phyloP scores from a whole-genome alignment of 2,329 filamentous ascomycete genomes.

The Penicillium psychrosexuale region DNA sequence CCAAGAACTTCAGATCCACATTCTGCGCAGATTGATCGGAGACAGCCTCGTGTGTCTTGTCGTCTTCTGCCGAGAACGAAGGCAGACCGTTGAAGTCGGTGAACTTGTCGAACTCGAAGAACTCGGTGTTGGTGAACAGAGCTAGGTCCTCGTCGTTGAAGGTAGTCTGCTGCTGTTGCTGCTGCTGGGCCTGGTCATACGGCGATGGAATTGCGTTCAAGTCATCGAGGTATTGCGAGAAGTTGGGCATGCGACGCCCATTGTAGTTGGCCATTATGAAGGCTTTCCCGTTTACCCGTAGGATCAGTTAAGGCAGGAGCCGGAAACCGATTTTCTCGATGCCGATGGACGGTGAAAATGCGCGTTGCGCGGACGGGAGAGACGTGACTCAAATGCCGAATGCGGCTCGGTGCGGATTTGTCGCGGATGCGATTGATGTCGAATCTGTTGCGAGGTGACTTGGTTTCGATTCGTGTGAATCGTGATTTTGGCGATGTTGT shows the following conservation, averaged over 20 bases:
- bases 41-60: conserved; percentile 23
- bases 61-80: conserved; percentile 34
- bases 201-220: conserved; percentile 70
- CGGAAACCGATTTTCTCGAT: not conserved
- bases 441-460: not conserved
- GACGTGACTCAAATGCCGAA: conserved; percentile 18
- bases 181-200: conserved; percentile 57
- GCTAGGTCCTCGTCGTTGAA: conserved; percentile 69
- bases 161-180: conserved; percentile 59
- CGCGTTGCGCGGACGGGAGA: conserved; percentile 11
- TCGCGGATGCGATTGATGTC: conserved; percentile 1
- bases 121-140: conserved; percentile 78
- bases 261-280: conserved; percentile 67
- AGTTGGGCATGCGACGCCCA: conserved; percentile 76
- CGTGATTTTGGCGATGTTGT: not conserved
- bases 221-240: conserved; percentile 84
- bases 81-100: conserved; percentile 32
- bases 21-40: conserved; percentile 23
- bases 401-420: conserved; percentile 16
- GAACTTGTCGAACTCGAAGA: conserved; percentile 69
- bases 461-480: not conserved
- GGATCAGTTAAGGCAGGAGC: not conserved
- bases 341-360: conserved; percentile 7
- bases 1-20: conserved; percentile 40
- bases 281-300: not conserved